Evolutionary conservation across 306 rosid species (phyloP), one percentile per base, ranked within the genome.

Genomic region (Ziziphus jujuba): DNA sequence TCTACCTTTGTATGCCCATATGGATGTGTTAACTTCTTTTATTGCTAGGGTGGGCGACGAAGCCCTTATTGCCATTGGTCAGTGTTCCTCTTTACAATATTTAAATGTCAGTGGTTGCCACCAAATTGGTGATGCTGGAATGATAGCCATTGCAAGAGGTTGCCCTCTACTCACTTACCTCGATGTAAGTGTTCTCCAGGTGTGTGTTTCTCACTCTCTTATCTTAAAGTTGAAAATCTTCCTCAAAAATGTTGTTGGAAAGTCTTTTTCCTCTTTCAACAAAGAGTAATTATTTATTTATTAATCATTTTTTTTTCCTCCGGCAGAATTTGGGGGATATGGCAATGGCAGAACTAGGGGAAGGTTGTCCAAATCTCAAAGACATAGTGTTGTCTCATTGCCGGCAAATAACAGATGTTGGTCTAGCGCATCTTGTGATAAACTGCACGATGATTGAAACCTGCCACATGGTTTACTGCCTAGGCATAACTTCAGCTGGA

Each of bases 91-190:
- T 61, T 90, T 93, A 59, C 86, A 86, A 19, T 67, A 80, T 78
- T 84, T 93, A 64, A 93, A 93, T 70, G 96, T 93, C 61, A 93
- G 98, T 66, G 98, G 97, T 71, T 93, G 98, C 86, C 95, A 88
- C 67, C 91, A 85, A 66, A 86, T 93, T 22, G 96, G 96, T 36
- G 95, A 93, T 79, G 90, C 83, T 69, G 99, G 99, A 69, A 70
- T 93, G 55, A 70, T 81, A 69, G 99, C 99, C 81, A 75, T 93
- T 67, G 97, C 99, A 71, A 88, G 95, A 80, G 96, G 95, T 31
- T 93, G 89, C 71, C 89, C 96, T 60, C 71, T 83, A 82, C 88
- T 93, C 58, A 70, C 75, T 69, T 83, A 63, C 81, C 77, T 93
- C 45, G 99, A 93, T 53, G 84, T 84, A 8, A 93, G 99, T 64